Evolutionary conservation across 768 basidiomycete species (phyloP).

Genomic region (Boletus sensibilis): DNA sequence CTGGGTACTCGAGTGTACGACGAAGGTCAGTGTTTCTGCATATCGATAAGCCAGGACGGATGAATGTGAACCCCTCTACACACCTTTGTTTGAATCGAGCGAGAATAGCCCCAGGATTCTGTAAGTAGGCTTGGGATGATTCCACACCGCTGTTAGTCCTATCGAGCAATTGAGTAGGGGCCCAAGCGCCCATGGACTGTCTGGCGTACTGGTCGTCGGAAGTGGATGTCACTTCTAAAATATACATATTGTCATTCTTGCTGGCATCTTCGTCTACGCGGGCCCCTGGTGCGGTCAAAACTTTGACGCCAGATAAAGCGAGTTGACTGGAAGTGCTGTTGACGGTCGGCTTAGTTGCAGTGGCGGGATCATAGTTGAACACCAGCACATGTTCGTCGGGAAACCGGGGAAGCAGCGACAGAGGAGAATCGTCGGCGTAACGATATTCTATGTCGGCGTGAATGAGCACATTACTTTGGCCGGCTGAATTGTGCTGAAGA

Average conservation of each 20-base stretch:
- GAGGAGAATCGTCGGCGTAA: constrained; percentile 74
- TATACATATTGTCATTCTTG: constrained; percentile 71
- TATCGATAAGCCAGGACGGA: constrained; percentile 9
- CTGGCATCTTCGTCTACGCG: constrained; percentile 46
- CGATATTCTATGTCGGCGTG: constrained; percentile 81
- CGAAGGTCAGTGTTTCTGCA: constrained; percentile 54
- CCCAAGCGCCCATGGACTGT: neutral
- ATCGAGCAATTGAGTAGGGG: constrained; percentile 1
- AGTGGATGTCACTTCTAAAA: constrained; percentile 60
- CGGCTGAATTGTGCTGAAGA: constrained; percentile 35
- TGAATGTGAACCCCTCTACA: neutral
- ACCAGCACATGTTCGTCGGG: constrained; percentile 72
- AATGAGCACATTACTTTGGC: constrained; percentile 38
- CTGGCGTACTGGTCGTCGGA: constrained; percentile 44
- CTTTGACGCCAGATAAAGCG: constrained; percentile 56
- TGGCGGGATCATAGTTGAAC: constrained; percentile 61
- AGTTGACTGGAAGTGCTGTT: constrained; percentile 50
- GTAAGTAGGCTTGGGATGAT: constrained; percentile 28
- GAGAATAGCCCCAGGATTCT: constrained; percentile 50
- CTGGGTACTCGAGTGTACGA: constrained; percentile 55
- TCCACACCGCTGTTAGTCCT: constrained; percentile 19
- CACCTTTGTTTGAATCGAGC: constrained; percentile 71
- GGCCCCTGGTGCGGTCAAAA: constrained; percentile 73
- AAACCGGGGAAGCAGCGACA: constrained; percentile 58
- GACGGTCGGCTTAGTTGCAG: constrained; percentile 41